Conservation (phyloP, 2,329 filamentous ascomycete species). For the Epichloe gansuensis region DNA sequence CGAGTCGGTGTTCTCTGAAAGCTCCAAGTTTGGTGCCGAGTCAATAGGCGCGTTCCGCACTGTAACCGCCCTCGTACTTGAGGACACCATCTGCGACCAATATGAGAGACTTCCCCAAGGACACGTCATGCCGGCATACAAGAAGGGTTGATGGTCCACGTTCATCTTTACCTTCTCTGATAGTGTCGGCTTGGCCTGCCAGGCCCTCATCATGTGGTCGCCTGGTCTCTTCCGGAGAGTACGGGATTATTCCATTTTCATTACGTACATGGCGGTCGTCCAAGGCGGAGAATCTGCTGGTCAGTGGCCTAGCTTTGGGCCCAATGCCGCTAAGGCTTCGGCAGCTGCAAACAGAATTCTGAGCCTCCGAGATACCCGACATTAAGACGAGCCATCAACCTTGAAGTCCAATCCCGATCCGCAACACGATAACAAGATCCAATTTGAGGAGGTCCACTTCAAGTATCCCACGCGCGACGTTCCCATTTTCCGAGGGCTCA, state of each 20-base stretch:
- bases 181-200: too few species aligned
- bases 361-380: constrained; percentile 30
- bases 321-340: constrained; percentile 34
- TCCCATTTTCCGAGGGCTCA: constrained; percentile 30
- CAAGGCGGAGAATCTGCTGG: constrained; percentile 30
- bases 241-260: constrained; percentile 41
- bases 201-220: constrained; percentile 14
- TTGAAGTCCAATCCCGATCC: too few species aligned
- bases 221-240: constrained; percentile 27
- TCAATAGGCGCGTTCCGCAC: constrained; percentile 27
- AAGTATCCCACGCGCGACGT: constrained; percentile 43
- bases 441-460: constrained; percentile 35
- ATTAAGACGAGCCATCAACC: too few species aligned
- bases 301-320: constrained; percentile 32
- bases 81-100: constrained; percentile 7
- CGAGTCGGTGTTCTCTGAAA: constrained; percentile 26
- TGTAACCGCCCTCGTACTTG: constrained; percentile 30
- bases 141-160: too few species aligned
- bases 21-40: constrained; percentile 31
- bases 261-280: constrained; percentile 40
- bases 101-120: too few species aligned
- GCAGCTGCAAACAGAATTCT: constrained; percentile 34
- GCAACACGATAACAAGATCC: too few species aligned
- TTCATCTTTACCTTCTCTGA: too few species aligned
- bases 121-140: too few species aligned